Conservation (phyloP, 2,329 filamentous ascomycete genomes). For the Penicillium sp. region DNA sequence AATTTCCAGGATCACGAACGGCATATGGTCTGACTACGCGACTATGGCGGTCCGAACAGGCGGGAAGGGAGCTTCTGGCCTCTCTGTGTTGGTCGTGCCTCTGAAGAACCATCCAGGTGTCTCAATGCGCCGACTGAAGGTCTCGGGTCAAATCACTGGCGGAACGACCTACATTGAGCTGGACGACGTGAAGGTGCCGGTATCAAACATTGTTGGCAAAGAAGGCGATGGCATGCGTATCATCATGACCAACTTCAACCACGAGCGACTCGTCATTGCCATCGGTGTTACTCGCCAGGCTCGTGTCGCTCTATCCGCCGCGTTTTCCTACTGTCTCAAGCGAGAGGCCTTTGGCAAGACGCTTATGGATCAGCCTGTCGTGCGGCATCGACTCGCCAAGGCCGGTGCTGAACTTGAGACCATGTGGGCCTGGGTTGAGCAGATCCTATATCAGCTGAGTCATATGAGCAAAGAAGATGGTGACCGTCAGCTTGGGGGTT, state of each 20-base stretch:
- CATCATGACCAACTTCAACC: constrained; percentile 76
- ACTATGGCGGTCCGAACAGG: constrained; percentile 72
- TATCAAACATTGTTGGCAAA: constrained; percentile 63
- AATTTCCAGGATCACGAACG: constrained; percentile 60
- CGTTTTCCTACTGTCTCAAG: constrained; percentile 61
- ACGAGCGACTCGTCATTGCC: constrained; percentile 65
- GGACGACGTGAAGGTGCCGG: constrained; percentile 68
- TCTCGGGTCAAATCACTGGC: constrained; percentile 59
- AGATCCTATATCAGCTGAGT: constrained; percentile 64
- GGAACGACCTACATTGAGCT: constrained; percentile 74
- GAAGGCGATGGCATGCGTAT: constrained; percentile 71
- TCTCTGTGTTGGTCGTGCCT: constrained; percentile 66
- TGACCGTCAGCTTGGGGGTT: constrained; percentile 58
- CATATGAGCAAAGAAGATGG: constrained; percentile 50
- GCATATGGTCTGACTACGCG: constrained; percentile 63
- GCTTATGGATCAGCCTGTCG: constrained; percentile 69
- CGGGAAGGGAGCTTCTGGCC: constrained; percentile 57
- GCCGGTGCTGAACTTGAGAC: constrained; percentile 64
- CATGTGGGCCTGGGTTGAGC: constrained; percentile 68
- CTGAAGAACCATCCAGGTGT: constrained; percentile 65
- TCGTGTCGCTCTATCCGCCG: constrained; percentile 55
- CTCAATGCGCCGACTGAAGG: constrained; percentile 62
- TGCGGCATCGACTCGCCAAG: constrained; percentile 68
- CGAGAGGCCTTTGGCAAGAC: constrained; percentile 64
- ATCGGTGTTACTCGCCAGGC: constrained; percentile 61